Evolutionary conservation across 208 protist species (phyloP).

Genomic region (Strigomonas galati): DNA sequence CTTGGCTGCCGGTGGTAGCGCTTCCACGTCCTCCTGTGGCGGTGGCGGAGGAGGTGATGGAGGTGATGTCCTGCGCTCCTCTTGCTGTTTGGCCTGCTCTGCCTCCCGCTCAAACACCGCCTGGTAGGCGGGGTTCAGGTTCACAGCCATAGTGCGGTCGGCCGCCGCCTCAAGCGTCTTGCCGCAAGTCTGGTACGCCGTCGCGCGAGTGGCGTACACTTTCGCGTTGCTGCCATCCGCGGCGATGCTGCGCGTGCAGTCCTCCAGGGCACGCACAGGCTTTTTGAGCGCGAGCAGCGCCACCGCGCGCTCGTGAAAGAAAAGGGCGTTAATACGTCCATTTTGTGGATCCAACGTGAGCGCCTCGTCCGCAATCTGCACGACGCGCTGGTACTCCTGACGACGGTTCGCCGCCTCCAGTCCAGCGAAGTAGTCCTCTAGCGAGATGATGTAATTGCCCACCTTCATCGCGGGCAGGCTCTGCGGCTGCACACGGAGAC

Average conservation of each 20-base stretch:
- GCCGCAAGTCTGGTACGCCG: conserved; percentile 28
- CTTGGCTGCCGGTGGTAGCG: background rate
- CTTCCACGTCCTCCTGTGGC: background rate
- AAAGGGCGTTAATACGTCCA: conserved; percentile 28
- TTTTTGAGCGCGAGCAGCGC: conserved; percentile 32
- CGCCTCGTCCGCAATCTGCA: conserved; percentile 38
- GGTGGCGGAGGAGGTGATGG: background rate
- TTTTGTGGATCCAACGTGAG: conserved; percentile 53
- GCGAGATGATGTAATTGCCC: conserved; percentile 56
- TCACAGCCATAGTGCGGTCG: conserved; percentile 38
- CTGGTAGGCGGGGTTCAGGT: conserved; percentile 26
- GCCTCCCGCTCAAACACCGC: background rate
- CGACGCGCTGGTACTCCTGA: conserved; percentile 26
- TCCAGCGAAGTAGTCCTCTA: conserved; percentile 49
- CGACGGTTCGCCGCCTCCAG: conserved; percentile 26
- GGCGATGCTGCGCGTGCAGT: conserved; percentile 48
- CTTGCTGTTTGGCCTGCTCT: background rate
- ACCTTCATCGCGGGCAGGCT: conserved; percentile 62
- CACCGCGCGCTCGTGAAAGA: conserved; percentile 51
- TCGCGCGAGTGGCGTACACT: conserved; percentile 52
- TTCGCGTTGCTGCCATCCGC: conserved; percentile 35
- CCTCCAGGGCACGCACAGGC: conserved; percentile 45
- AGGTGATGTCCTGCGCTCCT: background rate
- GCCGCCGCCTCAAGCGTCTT: conserved; percentile 36
- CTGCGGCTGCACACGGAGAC: conserved; percentile 40